Percentiles rank a stretch among this genome's conserved stretches.
phyloP scores from a whole-genome alignment of 2,329 filamentous ascomycete species.

The Aspergillus amoenus region DNA sequence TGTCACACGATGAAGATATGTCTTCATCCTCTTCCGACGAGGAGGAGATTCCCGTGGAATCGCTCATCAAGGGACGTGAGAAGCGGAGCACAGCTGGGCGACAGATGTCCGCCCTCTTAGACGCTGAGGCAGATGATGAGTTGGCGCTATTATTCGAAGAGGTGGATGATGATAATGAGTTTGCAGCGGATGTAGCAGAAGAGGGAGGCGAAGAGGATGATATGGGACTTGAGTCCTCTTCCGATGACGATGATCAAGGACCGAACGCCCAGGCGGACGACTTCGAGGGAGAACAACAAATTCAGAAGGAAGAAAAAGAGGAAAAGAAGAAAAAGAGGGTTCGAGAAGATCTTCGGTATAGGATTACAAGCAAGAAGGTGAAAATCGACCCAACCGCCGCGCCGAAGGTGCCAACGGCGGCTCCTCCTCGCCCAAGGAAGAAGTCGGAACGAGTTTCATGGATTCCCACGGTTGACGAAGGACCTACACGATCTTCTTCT shows the following conservation, averaged over 20 bases:
- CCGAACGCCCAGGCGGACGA: conserved; percentile 61
- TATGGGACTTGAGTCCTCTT: conserved; percentile 81
- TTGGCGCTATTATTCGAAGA: conserved; percentile 64
- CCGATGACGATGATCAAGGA: conserved; percentile 74
- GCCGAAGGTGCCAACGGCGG: conserved; percentile 32
- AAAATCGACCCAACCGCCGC: conserved; percentile 62
- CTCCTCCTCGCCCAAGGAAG: conserved; percentile 58
- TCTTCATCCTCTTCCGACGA: conserved; percentile 19
- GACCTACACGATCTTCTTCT: conserved; percentile 61
- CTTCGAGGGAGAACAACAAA: conserved; percentile 80
- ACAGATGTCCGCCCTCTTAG: conserved; percentile 74
- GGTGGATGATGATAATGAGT: conserved; percentile 55
- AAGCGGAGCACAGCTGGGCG: conserved; percentile 82
- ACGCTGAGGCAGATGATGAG: conserved; percentile 71
- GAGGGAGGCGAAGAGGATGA: conserved; percentile 65
- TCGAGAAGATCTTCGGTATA: conserved; percentile 65
- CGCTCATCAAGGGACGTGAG: conserved; percentile 51
- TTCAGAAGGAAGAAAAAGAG: conserved; percentile 73
- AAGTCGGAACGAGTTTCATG: conserved; percentile 70
- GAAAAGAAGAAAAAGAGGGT: conserved; percentile 80
- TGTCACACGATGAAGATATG: conserved; percentile 26
- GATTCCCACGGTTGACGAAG: conserved; percentile 64
- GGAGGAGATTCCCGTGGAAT: conserved; percentile 32
- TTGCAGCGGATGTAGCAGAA: conserved; percentile 34
- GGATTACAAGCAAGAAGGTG: conserved; percentile 66